Evolutionary conservation across 306 rosid genomes (phyloP).

Genomic region (peach (Prunus persica)): Prunus_persica_NCBIv2 NC_034015.1:13786501-13787000

Average conservation of each 20-base stretch:
- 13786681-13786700: constrained; percentile 64
- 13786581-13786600: background rate
- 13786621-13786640: background rate
- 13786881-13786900: constrained; percentile 59
- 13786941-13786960: constrained; percentile 61
- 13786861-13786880: constrained; percentile 70
- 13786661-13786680: constrained; percentile 72
- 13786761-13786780: constrained; percentile 60
- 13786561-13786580: background rate
- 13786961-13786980: constrained; percentile 52
- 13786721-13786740: constrained; percentile 74
- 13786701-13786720: constrained; percentile 60
- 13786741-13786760: constrained; percentile 70
- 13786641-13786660: constrained; percentile 36
- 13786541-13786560: background rate
- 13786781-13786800: constrained; percentile 54
- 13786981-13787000: constrained; percentile 60
- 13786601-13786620: background rate
- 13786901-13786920: constrained; percentile 59
- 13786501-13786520: too few species aligned
- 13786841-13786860: constrained; percentile 78
- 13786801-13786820: constrained; percentile 50
- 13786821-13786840: constrained; percentile 74
- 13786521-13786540: background rate
- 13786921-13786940: constrained; percentile 58